A percentile compares a stretch with the other conserved stretches of the same genome.
Evolutionary conservation across 179 eudicot species (phyloP).

Genomic region (Dionaea muscipula): DNA sequence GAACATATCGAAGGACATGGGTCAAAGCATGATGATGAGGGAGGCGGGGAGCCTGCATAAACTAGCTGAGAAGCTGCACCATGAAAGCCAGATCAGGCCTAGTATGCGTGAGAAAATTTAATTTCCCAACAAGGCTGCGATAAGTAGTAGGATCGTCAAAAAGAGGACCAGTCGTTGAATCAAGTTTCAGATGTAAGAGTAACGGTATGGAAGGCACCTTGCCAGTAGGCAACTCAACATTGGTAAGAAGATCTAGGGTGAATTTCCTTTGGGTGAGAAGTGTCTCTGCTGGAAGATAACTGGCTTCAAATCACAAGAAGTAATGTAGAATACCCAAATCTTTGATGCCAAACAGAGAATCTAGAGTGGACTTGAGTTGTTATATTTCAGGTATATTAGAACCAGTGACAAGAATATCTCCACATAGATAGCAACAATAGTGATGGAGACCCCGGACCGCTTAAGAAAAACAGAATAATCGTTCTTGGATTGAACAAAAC

Average conservation of each 20-base stretch:
- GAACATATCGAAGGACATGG: too few species aligned
- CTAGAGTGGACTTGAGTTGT: not conserved
- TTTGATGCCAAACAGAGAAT: not conserved
- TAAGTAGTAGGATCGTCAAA: not conserved
- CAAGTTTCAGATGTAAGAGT: not conserved
- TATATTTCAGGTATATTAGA: not conserved
- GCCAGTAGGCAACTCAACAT: not conserved
- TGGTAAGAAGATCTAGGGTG: not conserved
- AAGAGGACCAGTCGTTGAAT: not conserved
- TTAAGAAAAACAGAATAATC: conserved; percentile 1
- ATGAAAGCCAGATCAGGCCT: too few species aligned
- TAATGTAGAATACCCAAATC: not conserved
- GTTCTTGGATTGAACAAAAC: not conserved
- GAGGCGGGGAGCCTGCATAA: too few species aligned
- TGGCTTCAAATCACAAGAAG: not conserved
- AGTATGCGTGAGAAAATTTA: too few species aligned
- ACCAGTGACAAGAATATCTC: not conserved
- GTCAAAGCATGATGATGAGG: too few species aligned
- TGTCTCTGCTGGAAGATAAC: not conserved
- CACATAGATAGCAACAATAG: not conserved
- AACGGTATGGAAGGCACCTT: not conserved
- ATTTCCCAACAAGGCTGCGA: too few species aligned
- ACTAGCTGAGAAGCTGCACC: too few species aligned
- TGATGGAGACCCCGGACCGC: not conserved
- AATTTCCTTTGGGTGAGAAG: not conserved